Base-by-base conservation (phyloP, 164 flowering plant species). In the Saururus chinensis region DNA sequence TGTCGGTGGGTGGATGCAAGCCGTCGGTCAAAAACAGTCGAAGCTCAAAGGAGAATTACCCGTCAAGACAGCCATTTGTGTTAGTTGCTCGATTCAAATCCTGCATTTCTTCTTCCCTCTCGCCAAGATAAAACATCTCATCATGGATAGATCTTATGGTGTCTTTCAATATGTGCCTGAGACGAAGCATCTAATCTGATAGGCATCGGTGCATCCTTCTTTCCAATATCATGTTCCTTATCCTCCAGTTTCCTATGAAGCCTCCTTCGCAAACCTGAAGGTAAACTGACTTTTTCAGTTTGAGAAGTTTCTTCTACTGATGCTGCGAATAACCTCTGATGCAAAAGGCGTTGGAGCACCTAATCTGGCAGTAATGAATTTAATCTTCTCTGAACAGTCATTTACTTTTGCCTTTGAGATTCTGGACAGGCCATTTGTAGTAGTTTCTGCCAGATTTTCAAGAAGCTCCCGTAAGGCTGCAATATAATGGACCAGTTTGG, bases 331-430 rank as follows among this genome's bases (percentile, higher is more conserved):
- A 57, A 73, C 52, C 45, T 60, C 78, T 60, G 63, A 67, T 22
- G 62, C 17, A 19, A 70, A 68, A 64, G 75, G 66, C 88, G 66
- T 67, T 23, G 71, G 71, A 40, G 64, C 68, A 66, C 68, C 80
- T 76, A 93, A 64, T 68, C 70, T 84, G 49, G 91, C 80, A 62
- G 96, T 93, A 66, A 90, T 76, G 1, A 83, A 85, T 82, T 93
- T 95, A 61, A 93, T 85, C 78, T 82, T 87, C 82, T 88, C 95
- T 22, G 95, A 84, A 71, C 84, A 90, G 56, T 86, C 98, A 75
- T 74, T 87, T 71, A 82, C 41, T 71, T 63, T 73, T 45, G 82
- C 91, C 71, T 90, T 93, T 53, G 97, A 82, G 60, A 87, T 60
- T 72, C 98, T 92, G 16, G 91, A 91, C 65, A 89, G 74, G 59